phyloP scores from a whole-genome alignment of 352 stramenopile species.

The Globisporangium nodosum region DNA sequence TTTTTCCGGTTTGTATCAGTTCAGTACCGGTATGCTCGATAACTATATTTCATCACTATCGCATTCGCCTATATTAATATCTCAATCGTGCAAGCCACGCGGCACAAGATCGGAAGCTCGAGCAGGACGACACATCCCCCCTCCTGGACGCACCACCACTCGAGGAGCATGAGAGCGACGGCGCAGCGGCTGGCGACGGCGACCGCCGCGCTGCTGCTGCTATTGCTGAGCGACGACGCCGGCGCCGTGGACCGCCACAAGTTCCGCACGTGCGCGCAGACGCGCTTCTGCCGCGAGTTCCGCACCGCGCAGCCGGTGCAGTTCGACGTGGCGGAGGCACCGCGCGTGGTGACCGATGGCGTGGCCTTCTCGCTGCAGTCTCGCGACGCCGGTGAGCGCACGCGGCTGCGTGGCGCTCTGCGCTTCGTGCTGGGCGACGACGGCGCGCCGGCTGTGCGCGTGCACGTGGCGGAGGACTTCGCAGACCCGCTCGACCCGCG shows the following conservation, averaged over 20 bases:
- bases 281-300: constrained; percentile 93
- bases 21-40: too few relatives aligned
- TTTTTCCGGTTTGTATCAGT: too few relatives aligned
- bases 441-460: constrained; percentile 37
- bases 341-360: constrained; percentile 27
- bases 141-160: too few relatives aligned
- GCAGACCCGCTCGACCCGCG: constrained; percentile 40
- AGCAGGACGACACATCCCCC: too few relatives aligned
- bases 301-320: constrained; percentile 28
- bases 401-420: constrained; percentile 34
- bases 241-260: constrained; percentile 94
- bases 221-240: background rate
- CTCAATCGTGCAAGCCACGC: too few relatives aligned
- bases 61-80: too few relatives aligned
- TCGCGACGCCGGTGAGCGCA: constrained; percentile 15
- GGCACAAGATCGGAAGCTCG: too few relatives aligned
- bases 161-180: background rate
- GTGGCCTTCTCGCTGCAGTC: constrained; percentile 41
- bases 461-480: constrained; percentile 54
- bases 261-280: constrained; percentile 97
- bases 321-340: constrained; percentile 24
- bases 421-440: constrained; percentile 42
- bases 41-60: too few relatives aligned
- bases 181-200: background rate
- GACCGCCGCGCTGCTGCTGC: background rate